Percentiles rank a stretch among this genome's conserved stretches.
These are phyloP conservation scores for Colletotrichum liriopes DNA, from an alignment of 2,329 filamentous ascomycete genomes.

Conservation along the genomic window DNA sequence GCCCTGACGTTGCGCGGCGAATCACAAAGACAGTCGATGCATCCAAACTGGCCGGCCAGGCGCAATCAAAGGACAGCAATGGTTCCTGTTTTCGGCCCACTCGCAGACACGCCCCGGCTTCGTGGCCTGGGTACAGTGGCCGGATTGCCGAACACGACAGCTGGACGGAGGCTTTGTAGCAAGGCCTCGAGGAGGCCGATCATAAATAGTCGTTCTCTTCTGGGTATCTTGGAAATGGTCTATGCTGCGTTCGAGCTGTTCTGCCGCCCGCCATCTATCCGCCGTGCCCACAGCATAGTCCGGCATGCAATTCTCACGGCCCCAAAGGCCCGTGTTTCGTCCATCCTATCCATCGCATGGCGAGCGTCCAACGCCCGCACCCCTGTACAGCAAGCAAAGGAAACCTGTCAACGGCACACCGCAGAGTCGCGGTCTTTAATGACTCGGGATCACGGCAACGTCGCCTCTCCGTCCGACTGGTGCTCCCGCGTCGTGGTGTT, in stretches of 20 bases:
- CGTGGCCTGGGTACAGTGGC: not conserved
- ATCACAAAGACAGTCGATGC: not conserved
- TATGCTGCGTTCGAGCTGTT: not conserved
- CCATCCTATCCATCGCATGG: not conserved
- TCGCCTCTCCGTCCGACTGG: constrained; percentile 3
- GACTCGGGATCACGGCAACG: not conserved
- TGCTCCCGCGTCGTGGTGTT: constrained; percentile 11
- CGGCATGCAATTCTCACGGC: no score
- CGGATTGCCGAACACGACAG: not conserved
- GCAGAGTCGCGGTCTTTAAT: not conserved
- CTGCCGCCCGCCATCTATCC: not conserved
- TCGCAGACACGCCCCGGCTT: not conserved
- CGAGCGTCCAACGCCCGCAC: not conserved
- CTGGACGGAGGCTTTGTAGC: not conserved
- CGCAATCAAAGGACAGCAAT: not conserved
- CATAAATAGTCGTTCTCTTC: no score
- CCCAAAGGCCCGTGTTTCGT: not conserved
- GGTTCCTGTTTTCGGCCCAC: not conserved
- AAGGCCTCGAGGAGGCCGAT: not conserved
- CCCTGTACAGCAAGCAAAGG: not conserved
- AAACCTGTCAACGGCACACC: not conserved
- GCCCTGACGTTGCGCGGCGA: constrained; percentile 21
- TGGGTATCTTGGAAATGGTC: not conserved
- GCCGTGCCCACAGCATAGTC: no score
- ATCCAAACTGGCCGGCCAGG: not conserved